Evolutionary conservation across 2,329 filamentous ascomycete genomes (phyloP).

Genomic region (Botrytis paeoniae): DNA sequence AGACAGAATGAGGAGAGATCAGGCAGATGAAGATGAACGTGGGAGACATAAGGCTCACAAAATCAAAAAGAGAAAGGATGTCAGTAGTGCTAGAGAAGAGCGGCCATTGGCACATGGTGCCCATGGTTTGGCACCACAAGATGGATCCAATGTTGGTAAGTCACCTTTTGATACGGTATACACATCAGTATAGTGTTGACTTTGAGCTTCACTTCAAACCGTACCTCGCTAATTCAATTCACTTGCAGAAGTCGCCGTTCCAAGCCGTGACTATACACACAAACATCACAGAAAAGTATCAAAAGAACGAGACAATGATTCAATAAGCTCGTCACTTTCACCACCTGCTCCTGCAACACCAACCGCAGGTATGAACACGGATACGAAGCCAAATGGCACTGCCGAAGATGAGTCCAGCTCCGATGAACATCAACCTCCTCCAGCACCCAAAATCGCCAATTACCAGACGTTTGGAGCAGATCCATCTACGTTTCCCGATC

Average conservation of each 20-base stretch:
- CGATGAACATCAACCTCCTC: conserved; percentile 56
- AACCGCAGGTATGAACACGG: conserved; percentile 52
- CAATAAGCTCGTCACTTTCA: conserved; percentile 58
- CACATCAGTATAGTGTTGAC: neutral
- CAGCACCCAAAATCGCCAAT: conserved; percentile 55
- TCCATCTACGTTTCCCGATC: conserved; percentile 85
- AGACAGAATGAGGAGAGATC: conserved; percentile 40
- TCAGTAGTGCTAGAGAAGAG: conserved; percentile 58
- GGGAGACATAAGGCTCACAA: conserved; percentile 55
- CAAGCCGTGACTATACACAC: conserved; percentile 24
- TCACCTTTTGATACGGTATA: conserved; percentile 17
- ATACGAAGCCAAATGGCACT: conserved; percentile 49
- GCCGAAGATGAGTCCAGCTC: conserved; percentile 49
- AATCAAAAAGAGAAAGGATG: conserved; percentile 76
- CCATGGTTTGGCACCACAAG: conserved; percentile 61
- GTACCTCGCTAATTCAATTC: conserved; percentile 4
- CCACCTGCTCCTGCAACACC: conserved; percentile 50
- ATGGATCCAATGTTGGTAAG: conserved; percentile 59
- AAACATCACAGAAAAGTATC: conserved; percentile 21
- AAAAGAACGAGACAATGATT: conserved; percentile 44
- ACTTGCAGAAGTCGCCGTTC: conserved; percentile 30
- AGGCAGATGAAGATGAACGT: conserved; percentile 48
- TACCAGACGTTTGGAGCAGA: conserved; percentile 92
- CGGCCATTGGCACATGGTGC: conserved; percentile 59
- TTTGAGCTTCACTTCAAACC: neutral